Evolutionary conservation across 805 yeast species (phyloP), one percentile per base, ranked within the genome.

Genomic region (Saccharomyces cerevisiae): DNA sequence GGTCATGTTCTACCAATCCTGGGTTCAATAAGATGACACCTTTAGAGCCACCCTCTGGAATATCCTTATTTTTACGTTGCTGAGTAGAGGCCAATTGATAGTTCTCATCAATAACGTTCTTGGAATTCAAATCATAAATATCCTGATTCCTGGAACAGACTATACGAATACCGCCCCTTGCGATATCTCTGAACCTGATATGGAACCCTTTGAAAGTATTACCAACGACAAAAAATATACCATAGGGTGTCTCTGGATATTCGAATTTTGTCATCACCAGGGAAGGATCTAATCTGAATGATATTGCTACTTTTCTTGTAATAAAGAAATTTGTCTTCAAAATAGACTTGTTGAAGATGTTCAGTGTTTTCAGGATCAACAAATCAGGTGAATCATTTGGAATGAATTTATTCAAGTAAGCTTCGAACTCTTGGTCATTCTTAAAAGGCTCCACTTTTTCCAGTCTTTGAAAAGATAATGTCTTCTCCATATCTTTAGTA

Each of bases 21-120:
- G 87, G 84, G 65, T 86, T 91, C 61, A 92, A 78, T 64, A 92
- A 79, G 54, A 94, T 87, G 49, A 94, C 99, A 75, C 99, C 99
- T 71, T 92, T 92, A 46, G 97, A 89, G 41, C 99, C 99, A 69
- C 99, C 98, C 77, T 92, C 99, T 50, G 99, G 98, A 56, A 92
- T 94, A 76, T 92, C 99, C 76, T 92, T 92, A 76, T 92, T 94
- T 74, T 92, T 92, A 61, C 92, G 81, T 76, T 94, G 99, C 74
- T 92, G 99, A 47, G 99, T 92, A 53, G 85, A 82, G 46, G 99
- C 98, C 71, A 92, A 80, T 70, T 91, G 91, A 74, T 94, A 92
- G 74, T 94, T 92, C 73, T 92, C 99, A 71, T 94, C 98, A 70
- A 92, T 90, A 73, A 92, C 79, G 63, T 88, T 87, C 62, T 96